Conservation (phyloP, 2,329 filamentous ascomycete species). For the Apiospora saccharicola region DNA sequence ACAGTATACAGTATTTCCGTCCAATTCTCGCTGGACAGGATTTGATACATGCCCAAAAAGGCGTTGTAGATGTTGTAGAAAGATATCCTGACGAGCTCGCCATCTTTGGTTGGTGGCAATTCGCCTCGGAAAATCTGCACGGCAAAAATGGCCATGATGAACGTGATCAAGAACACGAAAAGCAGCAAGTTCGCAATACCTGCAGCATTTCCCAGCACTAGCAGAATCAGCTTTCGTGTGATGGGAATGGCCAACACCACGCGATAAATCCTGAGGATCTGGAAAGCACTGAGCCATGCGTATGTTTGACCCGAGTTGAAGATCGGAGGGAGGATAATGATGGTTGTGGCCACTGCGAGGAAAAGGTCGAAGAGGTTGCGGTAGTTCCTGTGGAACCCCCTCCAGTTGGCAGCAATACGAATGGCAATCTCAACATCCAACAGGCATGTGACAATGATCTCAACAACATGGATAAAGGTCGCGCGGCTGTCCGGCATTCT, state of each 20-base stretch:
- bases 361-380: conserved; percentile 82
- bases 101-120: conserved; percentile 70
- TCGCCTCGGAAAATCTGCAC: conserved; percentile 91
- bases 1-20: conserved; percentile 85
- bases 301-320: conserved; percentile 75
- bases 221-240: conserved; percentile 83
- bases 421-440: conserved; percentile 84
- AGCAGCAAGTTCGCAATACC: conserved; percentile 95
- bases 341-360: conserved; percentile 80
- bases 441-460: conserved; percentile 78
- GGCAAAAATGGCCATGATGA: conserved; percentile 91
- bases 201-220: conserved; percentile 88
- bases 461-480: conserved; percentile 73
- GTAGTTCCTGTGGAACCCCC: conserved; percentile 75
- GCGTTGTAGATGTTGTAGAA: conserved; percentile 95
- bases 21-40: conserved; percentile 97
- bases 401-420: conserved; percentile 81
- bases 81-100: conserved; percentile 71
- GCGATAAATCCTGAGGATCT: conserved; percentile 90
- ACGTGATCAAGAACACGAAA: conserved; percentile 96
- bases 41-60: conserved; percentile 97
- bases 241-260: conserved; percentile 89
- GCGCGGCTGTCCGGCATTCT: conserved; percentile 70
- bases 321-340: conserved; percentile 87
- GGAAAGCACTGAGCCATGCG: conserved; percentile 89